A percentile compares a stretch with the other conserved stretches of the same genome.
Evolutionary conservation across 2,329 filamentous ascomycete species (phyloP).

Genomic region (Ascochyta viciae-villosae): DNA sequence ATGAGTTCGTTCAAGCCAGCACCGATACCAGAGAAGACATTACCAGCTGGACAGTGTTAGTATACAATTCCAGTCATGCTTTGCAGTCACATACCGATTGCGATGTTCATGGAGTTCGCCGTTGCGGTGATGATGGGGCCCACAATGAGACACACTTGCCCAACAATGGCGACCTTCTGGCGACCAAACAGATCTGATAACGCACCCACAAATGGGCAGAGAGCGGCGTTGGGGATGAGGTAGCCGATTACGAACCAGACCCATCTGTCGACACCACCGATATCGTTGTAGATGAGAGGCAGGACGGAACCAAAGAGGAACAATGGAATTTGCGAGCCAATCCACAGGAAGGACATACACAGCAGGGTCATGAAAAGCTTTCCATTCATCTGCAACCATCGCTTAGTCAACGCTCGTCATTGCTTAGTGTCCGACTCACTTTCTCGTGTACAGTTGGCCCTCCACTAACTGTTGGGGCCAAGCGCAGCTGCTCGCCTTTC

Average conservation of each 20-base stretch:
- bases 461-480: constrained; percentile 20
- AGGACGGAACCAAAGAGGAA: constrained; percentile 54
- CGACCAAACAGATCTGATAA: constrained; percentile 45
- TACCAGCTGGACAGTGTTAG: constrained; percentile 26
- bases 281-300: constrained; percentile 63
- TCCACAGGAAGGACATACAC: constrained; percentile 68
- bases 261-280: constrained; percentile 67
- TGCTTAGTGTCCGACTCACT: constrained; percentile 10
- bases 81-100: constrained; percentile 30
- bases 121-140: constrained; percentile 43
- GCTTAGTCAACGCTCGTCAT: neutral
- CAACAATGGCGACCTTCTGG: constrained; percentile 42
- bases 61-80: too few relatives aligned
- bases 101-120: constrained; percentile 40
- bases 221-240: constrained; percentile 62
- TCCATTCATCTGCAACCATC: constrained; percentile 30
- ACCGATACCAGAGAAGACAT: constrained; percentile 66
- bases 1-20: constrained; percentile 74
- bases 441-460: constrained; percentile 35
- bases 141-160: constrained; percentile 46
- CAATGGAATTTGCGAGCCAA: constrained; percentile 66
- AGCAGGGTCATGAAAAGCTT: constrained; percentile 62
- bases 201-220: constrained; percentile 69
- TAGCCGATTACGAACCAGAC: constrained; percentile 62
- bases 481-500: constrained; percentile 19